Evolutionary conservation across 2,329 filamentous ascomycete species (phyloP).

Genomic region (Podosphaera aphanis): DNA sequence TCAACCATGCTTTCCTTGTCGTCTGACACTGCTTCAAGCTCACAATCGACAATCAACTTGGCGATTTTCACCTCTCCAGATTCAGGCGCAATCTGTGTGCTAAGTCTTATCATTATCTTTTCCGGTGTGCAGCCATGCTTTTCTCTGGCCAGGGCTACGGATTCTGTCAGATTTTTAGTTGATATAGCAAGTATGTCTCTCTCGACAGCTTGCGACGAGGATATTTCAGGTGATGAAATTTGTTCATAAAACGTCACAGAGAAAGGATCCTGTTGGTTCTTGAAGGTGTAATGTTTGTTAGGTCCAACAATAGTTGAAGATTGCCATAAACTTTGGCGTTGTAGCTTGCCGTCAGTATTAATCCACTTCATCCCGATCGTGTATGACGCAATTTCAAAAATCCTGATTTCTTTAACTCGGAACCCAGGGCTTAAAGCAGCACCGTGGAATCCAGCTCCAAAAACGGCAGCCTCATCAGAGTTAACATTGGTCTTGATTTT

Average conservation of each 20-base stretch:
- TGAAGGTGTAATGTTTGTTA: slow-evolving; percentile 66
- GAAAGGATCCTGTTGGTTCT: slow-evolving; percentile 55
- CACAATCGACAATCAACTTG: slow-evolving; percentile 62
- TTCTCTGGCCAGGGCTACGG: slow-evolving; percentile 54
- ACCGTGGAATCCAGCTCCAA: slow-evolving; percentile 85
- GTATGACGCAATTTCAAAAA: slow-evolving; percentile 55
- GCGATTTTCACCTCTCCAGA: slow-evolving; percentile 62
- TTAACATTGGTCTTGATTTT: slow-evolving; percentile 91
- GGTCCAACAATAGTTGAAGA: slow-evolving; percentile 51
- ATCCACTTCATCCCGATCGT: slow-evolving; percentile 54
- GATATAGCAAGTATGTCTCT: slow-evolving; percentile 40
- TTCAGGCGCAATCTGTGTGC: slow-evolving; percentile 44
- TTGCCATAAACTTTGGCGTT: slow-evolving; percentile 65
- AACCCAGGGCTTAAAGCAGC: slow-evolving; percentile 85
- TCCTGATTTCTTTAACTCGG: slow-evolving; percentile 87
- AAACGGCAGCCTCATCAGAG: slow-evolving; percentile 85
- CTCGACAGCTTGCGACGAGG: slow-evolving; percentile 24
- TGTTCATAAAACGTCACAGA: slow-evolving; percentile 59
- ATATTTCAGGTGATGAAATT: slow-evolving; percentile 24
- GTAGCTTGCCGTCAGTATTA: slow-evolving; percentile 40
- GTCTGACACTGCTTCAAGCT: slow-evolving; percentile 44
- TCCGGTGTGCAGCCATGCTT: slow-evolving; percentile 48
- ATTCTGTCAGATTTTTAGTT: slow-evolving; percentile 69
- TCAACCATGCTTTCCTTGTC: slow-evolving; percentile 69
- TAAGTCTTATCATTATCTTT: slow-evolving; percentile 61